A percentile compares a stretch with the other conserved stretches of the same genome.
phyloP scores from a whole-genome alignment of 805 yeast genomes.

The Myxozyma udenii region DNA sequence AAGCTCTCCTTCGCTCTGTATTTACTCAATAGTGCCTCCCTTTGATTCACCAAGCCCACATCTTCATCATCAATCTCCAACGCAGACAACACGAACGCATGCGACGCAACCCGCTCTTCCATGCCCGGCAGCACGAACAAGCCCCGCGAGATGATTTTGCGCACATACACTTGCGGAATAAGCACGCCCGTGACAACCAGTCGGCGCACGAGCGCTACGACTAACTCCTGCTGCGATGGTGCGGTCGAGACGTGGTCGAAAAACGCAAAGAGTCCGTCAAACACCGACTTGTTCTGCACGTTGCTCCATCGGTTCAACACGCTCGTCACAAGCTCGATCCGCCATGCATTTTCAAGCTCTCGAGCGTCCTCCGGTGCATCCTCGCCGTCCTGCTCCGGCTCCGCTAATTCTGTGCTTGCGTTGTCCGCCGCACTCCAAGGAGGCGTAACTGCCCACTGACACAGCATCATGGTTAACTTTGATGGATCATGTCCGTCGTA shows the following conservation, averaged over 20 bases:
- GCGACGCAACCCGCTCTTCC: constrained; percentile 40
- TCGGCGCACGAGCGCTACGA: constrained; percentile 35
- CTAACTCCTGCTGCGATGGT: neutral
- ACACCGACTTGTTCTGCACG: constrained; percentile 30
- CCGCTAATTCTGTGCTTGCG: neutral
- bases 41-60: constrained; percentile 14
- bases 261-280: constrained; percentile 32
- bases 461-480: constrained; percentile 26
- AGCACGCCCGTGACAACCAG: constrained; percentile 50
- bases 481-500: constrained; percentile 19
- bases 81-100: constrained; percentile 49
- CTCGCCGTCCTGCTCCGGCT: neutral
- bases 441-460: constrained; percentile 33
- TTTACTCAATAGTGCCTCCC: constrained; percentile 4
- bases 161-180: constrained; percentile 61
- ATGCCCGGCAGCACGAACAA: constrained; percentile 49
- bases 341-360: too few species aligned
- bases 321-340: constrained; percentile 30
- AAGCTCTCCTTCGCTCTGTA: neutral
- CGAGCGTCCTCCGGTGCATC: too few species aligned
- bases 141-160: constrained; percentile 84
- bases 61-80: constrained; percentile 33
- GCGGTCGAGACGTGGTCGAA: constrained; percentile 18
- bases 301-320: constrained; percentile 22
- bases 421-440: neutral